A percentile compares a stretch with the other conserved stretches of the same genome.
phyloP scores from a whole-genome alignment of 192 early-diverging fungal species.

The Coemansia sp. region DNA sequence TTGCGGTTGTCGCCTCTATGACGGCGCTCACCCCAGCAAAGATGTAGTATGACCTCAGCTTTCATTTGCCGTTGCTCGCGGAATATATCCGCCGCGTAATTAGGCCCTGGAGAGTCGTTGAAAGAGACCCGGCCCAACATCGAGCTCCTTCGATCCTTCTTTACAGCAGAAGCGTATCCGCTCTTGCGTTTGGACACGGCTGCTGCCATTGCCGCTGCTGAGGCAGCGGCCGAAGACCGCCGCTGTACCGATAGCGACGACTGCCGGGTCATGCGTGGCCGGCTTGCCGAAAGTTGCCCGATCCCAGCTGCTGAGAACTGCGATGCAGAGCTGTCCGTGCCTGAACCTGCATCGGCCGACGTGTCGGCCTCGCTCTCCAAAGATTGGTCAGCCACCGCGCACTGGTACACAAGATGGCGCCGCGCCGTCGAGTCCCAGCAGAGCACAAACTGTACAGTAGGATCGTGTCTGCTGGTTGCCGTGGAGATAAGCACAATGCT shows the following conservation, averaged over 20 bases:
- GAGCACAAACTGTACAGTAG: constrained; percentile 33
- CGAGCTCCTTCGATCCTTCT: constrained; percentile 41
- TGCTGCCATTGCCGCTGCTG: constrained; percentile 25
- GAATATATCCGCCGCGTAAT: constrained; percentile 40
- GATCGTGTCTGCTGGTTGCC: constrained; percentile 13
- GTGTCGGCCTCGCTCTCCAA: constrained; percentile 12
- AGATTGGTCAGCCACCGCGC: constrained; percentile 14
- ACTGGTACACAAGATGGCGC: constrained; percentile 30
- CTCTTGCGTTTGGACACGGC: constrained; percentile 35
- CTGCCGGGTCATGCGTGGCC: constrained; percentile 33
- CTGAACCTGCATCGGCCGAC: not conserved
- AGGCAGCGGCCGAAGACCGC: constrained; percentile 32
- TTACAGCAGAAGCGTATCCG: constrained; percentile 28
- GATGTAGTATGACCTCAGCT: constrained; percentile 34
- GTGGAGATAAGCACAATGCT: constrained; percentile 20
- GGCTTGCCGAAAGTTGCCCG: constrained; percentile 22
- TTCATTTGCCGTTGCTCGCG: constrained; percentile 47
- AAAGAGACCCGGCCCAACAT: constrained; percentile 46
- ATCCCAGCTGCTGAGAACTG: constrained; percentile 1
- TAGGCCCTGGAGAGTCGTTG: constrained; percentile 46
- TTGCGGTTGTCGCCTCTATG: constrained; percentile 9
- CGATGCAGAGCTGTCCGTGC: constrained; percentile 10
- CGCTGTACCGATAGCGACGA: constrained; percentile 47
- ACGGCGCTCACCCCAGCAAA: constrained; percentile 36
- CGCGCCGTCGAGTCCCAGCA: constrained; percentile 43